Evolutionary conservation across 257 asterid species (phyloP).

Genomic region (Dorcoceras hygrometricum): DNA sequence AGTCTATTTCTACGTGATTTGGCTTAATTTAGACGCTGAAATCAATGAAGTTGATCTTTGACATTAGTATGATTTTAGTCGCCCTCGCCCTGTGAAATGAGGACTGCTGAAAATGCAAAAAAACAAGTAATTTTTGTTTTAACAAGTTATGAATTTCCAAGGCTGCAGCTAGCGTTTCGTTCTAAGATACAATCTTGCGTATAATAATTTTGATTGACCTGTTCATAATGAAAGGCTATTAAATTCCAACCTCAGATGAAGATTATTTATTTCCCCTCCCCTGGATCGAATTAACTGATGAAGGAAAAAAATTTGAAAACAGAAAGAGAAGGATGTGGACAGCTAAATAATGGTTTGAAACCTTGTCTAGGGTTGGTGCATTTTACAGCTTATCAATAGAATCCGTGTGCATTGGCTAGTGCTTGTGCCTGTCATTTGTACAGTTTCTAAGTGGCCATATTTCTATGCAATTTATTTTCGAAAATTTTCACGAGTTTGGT

Average conservation of each 20-base stretch:
- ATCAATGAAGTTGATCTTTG: constrained; percentile 16
- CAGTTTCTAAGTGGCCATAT: background rate
- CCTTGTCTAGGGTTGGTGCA: background rate
- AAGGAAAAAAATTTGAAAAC: background rate
- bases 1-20: background rate
- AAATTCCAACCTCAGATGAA: background rate
- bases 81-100: background rate
- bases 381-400: no score
- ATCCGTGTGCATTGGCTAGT: background rate
- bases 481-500: background rate
- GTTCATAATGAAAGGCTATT: background rate
- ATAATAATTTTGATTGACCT: background rate
- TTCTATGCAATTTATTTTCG: background rate
- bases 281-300: constrained; percentile 1
- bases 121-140: no score
- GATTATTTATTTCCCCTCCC: background rate
- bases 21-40: background rate
- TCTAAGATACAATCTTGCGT: background rate
- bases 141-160: no score
- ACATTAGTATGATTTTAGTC: background rate
- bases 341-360: constrained; percentile 9
- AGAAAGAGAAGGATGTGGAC: background rate
- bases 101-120: background rate
- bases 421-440: constrained; percentile 7
- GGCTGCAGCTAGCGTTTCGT: no score